A percentile compares a stretch with the other conserved stretches of the same genome.
phyloP scores from a whole-genome alignment of 2,329 filamentous ascomycete species.

The Ramularia collo-cygni region DNA sequence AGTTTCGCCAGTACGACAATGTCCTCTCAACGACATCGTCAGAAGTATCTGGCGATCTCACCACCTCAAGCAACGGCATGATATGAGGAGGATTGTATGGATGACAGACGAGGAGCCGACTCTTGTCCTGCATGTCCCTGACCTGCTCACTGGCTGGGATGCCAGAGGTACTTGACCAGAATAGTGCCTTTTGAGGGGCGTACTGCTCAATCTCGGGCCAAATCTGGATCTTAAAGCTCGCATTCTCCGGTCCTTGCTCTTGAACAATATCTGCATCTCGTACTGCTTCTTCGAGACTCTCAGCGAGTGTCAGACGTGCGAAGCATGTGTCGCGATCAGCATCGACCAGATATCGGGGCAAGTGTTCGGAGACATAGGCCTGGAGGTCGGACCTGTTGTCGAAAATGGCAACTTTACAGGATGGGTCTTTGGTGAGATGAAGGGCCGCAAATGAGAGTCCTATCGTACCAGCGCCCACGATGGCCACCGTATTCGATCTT shows the following conservation, averaged over 20 bases:
- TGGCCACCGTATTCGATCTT: conserved; percentile 27
- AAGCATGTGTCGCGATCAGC: conserved; percentile 21
- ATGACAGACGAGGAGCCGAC: conserved; percentile 51
- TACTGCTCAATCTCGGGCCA: conserved; percentile 47
- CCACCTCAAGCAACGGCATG: conserved; percentile 55
- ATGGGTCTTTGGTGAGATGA: conserved; percentile 41
- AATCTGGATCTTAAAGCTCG: conserved; percentile 44
- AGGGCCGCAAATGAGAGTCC: conserved; percentile 51
- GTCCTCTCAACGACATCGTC: conserved; percentile 35
- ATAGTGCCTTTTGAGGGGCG: conserved; percentile 39
- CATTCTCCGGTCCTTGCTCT: conserved; percentile 53
- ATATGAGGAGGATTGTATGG: conserved; percentile 57
- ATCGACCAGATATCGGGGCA: conserved; percentile 39
- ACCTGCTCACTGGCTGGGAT: conserved; percentile 49
- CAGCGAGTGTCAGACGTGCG: conserved; percentile 32
- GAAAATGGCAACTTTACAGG: conserved; percentile 41
- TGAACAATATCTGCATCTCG: conserved; percentile 47
- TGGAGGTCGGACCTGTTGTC: conserved; percentile 45
- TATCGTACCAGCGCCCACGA: conserved; percentile 45
- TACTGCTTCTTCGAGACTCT: conserved; percentile 38
- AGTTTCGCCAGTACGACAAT: conserved; percentile 39
- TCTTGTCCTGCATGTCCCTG: conserved; percentile 35
- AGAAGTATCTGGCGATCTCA: conserved; percentile 42
- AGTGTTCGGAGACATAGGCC: conserved; percentile 36
- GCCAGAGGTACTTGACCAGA: conserved; percentile 54